A percentile compares a stretch with the other conserved stretches of the same genome.
Evolutionary conservation across 768 basidiomycete species (phyloP).

Genomic region (Phylloporus arenicola): DNA sequence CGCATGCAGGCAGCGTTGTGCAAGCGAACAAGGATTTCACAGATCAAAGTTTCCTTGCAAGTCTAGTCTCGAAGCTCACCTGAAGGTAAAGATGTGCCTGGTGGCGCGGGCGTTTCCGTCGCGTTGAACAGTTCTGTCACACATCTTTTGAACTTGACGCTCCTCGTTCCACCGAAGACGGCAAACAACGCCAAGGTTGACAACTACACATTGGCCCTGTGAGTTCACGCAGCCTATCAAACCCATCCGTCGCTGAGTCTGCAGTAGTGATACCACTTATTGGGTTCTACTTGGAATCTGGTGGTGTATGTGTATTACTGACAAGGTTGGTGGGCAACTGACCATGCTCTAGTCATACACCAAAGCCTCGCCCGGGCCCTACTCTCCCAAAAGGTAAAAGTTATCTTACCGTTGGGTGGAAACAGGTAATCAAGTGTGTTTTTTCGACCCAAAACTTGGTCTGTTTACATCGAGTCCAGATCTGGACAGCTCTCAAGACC

Average conservation of each 20-base stretch:
- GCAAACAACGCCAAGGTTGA: constrained; percentile 54
- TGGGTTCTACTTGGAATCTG: constrained; percentile 80
- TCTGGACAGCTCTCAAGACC: constrained; percentile 70
- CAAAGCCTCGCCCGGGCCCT: constrained; percentile 78
- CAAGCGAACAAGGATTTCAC: no score
- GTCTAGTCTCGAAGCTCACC: no score
- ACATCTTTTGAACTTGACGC: constrained; percentile 63
- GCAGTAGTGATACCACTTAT: constrained; percentile 57
- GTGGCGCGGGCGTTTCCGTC: no score
- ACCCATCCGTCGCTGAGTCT: not conserved
- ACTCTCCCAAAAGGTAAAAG: constrained; percentile 68
- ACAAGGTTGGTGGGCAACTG: not conserved
- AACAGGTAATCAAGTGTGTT: constrained; percentile 45
- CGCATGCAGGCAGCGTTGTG: no score
- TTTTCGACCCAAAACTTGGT: not conserved
- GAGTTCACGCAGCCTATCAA: constrained; percentile 19
- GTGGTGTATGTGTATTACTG: constrained; percentile 60
- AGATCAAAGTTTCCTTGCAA: no score
- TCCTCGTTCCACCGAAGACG: constrained; percentile 51
- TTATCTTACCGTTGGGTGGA: constrained; percentile 83
- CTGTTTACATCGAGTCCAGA: constrained; percentile 36
- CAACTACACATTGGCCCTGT: constrained; percentile 72
- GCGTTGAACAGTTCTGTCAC: no score
- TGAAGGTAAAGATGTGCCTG: no score
- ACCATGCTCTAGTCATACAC: constrained; percentile 54